Evolutionary conservation across 495 filamentous ascomycete species (phyloP).

Genomic region (Beverwykella pulmonaria): DNA sequence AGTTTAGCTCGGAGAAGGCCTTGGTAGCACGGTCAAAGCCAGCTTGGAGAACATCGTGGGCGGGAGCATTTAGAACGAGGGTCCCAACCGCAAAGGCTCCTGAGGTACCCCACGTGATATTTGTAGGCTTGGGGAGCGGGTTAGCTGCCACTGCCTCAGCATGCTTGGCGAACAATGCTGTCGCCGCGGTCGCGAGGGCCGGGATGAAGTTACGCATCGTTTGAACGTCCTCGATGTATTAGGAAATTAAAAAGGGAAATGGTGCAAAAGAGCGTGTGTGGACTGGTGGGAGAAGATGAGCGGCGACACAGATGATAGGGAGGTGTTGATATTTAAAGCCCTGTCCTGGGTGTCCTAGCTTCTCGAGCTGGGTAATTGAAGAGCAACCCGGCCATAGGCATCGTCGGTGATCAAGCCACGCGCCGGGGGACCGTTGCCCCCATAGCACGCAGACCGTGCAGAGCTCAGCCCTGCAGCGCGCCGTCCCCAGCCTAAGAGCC

Average conservation of each 20-base stretch:
- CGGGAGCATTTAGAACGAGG: constrained; percentile 39
- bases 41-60: constrained; percentile 43
- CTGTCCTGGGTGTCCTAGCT: neutral
- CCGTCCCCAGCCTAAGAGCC: neutral
- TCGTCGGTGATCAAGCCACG: constrained; percentile 8
- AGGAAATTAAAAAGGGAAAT: neutral
- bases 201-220: constrained; percentile 28
- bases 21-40: constrained; percentile 56
- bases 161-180: constrained; percentile 7
- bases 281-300: neutral
- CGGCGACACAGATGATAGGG: neutral
- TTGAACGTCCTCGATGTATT: neutral
- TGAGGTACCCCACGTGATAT: constrained; percentile 57
- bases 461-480: neutral
- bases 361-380: neutral
- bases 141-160: constrained; percentile 53
- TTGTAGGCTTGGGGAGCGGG: constrained; percentile 57
- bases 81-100: constrained; percentile 50
- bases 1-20: constrained; percentile 52
- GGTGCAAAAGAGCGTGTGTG: constrained; percentile 25
- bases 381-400: constrained; percentile 2
- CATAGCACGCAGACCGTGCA: neutral
- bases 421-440: neutral
- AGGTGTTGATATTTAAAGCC: neutral
- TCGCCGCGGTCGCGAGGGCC: constrained; percentile 18